Evolutionary conservation across 164 flowering plant genomes (phyloP).

Genomic region (grape (Vitis vinifera)): DNA sequence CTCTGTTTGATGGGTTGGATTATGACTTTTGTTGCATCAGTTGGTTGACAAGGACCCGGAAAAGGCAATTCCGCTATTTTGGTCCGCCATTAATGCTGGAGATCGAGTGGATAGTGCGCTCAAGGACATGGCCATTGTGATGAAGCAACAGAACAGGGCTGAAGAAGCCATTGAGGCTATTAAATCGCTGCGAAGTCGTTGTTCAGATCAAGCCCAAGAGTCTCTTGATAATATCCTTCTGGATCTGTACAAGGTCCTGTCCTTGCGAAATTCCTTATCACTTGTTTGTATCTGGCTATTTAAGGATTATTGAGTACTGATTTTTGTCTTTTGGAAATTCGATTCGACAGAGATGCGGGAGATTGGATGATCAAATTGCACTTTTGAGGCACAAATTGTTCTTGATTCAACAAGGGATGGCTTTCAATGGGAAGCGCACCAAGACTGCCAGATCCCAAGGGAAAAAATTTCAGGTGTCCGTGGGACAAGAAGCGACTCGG

Average conservation of each 20-base stretch:
- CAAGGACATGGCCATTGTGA: conserved; percentile 98
- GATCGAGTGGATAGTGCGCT: conserved; percentile 98
- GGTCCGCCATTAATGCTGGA: conserved; percentile 99
- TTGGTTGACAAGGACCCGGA: conserved; percentile 98
- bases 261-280: not conserved
- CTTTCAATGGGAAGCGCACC: conserved; percentile 97
- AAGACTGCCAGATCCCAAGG: conserved; percentile 98
- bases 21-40: conserved; percentile 34
- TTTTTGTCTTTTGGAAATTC: not conserved
- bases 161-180: conserved; percentile 99
- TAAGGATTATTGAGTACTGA: not conserved
- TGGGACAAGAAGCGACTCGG: conserved; percentile 96
- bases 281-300: not conserved
- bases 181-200: conserved; percentile 70
- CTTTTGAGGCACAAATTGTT: conserved; percentile 79
- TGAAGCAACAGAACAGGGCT: conserved; percentile 98
- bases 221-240: conserved; percentile 92
- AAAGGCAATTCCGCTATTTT: conserved; percentile 87
- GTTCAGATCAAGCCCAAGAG: conserved; percentile 97
- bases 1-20: conserved; percentile 14
- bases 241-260: conserved; percentile 86
- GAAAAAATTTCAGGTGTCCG: conserved; percentile 94
- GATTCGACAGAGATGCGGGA: conserved; percentile 80
- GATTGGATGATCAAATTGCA: conserved; percentile 88
- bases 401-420: conserved; percentile 90